Percentiles rank a stretch among this genome's conserved stretches.
Conservation (phyloP, 352 stramenopile species). For the Phytophthora foliorum region DNA sequence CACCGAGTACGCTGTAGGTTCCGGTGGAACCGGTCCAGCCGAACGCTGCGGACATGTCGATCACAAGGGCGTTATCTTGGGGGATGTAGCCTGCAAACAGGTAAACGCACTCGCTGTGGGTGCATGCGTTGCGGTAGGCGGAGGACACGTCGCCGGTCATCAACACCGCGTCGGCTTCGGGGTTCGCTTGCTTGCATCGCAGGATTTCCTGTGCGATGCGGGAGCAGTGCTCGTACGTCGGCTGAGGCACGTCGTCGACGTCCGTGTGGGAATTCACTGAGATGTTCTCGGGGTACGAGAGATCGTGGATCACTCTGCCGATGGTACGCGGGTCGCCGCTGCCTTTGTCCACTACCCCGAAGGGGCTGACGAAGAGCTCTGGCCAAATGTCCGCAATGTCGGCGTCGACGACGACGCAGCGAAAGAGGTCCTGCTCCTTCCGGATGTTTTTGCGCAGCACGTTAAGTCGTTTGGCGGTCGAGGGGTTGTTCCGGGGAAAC, state of each 20-base stretch:
- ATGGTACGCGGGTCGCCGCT: not conserved
- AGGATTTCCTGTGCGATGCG: slow-evolving; percentile 10
- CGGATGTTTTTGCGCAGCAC: not conserved
- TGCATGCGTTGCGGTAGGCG: slow-evolving; percentile 14
- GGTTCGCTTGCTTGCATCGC: no score
- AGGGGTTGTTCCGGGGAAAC: no score
- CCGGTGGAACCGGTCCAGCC: slow-evolving; percentile 10
- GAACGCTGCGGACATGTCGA: slow-evolving; percentile 16
- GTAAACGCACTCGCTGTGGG: slow-evolving; percentile 9
- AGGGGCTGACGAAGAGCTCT: slow-evolving; percentile 10
- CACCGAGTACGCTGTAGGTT: not conserved
- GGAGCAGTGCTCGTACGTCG: slow-evolving; percentile 6
- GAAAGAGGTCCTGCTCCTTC: not conserved
- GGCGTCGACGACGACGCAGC: no score
- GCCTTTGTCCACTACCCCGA: slow-evolving; percentile 24
- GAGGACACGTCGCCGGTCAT: no score
- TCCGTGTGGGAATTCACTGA: slow-evolving; percentile 18
- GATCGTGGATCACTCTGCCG: slow-evolving; percentile 18
- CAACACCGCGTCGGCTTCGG: no score
- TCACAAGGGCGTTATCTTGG: slow-evolving; percentile 9
- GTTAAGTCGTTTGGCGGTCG: no score
- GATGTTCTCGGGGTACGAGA: slow-evolving; percentile 8
- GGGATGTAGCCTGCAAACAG: slow-evolving; percentile 4
- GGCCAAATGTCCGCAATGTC: no score
- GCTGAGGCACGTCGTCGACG: not conserved